Evolutionary conservation across 371 early-diverging fungal species (phyloP).

Genomic region (Syncephalastrum racemosum): DNA sequence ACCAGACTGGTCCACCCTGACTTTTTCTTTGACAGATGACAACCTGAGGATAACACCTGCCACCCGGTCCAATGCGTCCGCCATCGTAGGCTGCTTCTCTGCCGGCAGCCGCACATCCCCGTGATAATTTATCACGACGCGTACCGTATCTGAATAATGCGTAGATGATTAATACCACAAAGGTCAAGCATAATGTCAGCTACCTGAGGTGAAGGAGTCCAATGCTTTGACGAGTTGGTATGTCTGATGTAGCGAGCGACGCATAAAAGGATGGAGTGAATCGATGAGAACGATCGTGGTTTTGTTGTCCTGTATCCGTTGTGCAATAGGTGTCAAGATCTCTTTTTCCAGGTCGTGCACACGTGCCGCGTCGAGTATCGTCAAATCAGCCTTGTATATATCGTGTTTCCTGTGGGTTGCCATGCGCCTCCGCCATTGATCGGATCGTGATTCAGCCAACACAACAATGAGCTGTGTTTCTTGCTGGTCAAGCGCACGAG

Average conservation of each 20-base stretch:
- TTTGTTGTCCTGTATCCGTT: slow-evolving; percentile 15
- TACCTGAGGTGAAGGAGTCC: slow-evolving; percentile 41
- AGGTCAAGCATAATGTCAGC: background rate
- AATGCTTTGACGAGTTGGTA: slow-evolving; percentile 41
- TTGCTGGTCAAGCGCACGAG: slow-evolving; percentile 17
- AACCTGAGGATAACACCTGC: slow-evolving; percentile 33
- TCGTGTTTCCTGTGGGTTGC: slow-evolving; percentile 4
- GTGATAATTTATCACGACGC: slow-evolving; percentile 32
- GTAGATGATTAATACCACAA: background rate
- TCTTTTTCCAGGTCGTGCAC: slow-evolving; percentile 24
- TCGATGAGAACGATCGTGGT: slow-evolving; percentile 34
- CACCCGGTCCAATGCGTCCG: slow-evolving; percentile 32
- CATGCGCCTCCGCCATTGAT: slow-evolving; percentile 22
- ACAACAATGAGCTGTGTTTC: slow-evolving; percentile 22
- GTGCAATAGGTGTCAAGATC: slow-evolving; percentile 20
- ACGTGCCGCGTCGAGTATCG: slow-evolving; percentile 32
- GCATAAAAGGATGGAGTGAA: slow-evolving; percentile 28
- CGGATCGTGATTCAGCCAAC: slow-evolving; percentile 40
- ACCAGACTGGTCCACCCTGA: slow-evolving; percentile 18
- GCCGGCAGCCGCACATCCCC: slow-evolving; percentile 24
- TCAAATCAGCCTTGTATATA: slow-evolving; percentile 5
- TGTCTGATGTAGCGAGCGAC: slow-evolving; percentile 30
- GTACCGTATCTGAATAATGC: slow-evolving; percentile 23
- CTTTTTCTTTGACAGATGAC: slow-evolving; percentile 1
- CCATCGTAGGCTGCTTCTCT: slow-evolving; percentile 7